Percentiles rank a stretch among this genome's conserved stretches.
phyloP scores from a whole-genome alignment of 176 grass and related monocot genomes.

The Guadua angustifolia region DNA sequence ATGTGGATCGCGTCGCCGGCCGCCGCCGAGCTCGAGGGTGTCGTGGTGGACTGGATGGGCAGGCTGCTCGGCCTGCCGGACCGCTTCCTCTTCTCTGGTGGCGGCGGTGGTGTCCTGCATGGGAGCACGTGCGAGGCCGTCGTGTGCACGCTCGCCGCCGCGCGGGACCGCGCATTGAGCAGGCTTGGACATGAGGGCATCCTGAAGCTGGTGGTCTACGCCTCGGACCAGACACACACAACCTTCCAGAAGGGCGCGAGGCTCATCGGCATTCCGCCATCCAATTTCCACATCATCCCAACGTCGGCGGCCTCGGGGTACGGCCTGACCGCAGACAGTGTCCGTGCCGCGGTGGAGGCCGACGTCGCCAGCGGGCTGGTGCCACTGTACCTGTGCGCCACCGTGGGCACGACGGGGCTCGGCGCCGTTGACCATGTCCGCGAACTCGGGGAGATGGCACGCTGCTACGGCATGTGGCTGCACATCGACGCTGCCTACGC shows the following conservation, averaged over 20 bases:
- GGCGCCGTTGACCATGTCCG: conserved; percentile 47
- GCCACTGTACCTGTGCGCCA: conserved; percentile 54
- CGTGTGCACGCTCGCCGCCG: conserved; percentile 57
- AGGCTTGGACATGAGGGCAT: conserved; percentile 37
- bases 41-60: conserved; percentile 59
- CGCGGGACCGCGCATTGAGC: conserved; percentile 37
- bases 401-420: conserved; percentile 51
- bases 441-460: conserved; percentile 47
- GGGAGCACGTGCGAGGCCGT: conserved; percentile 66
- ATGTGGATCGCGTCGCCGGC: conserved; percentile 61
- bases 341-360: conserved; percentile 1
- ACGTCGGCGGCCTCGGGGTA: conserved; percentile 22
- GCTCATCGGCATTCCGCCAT: conserved; percentile 55
- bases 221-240: conserved; percentile 62
- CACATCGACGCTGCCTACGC: conserved; percentile 60
- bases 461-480: conserved; percentile 50
- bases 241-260: conserved; percentile 57
- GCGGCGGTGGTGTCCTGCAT: conserved; percentile 58
- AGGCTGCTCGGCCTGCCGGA: conserved; percentile 33
- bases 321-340: conserved; percentile 1
- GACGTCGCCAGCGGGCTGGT: conserved; percentile 43
- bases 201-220: conserved; percentile 51
- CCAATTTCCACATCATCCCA: conserved; percentile 49
- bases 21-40: conserved; percentile 49
- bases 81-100: conserved; percentile 51